phyloP scores from a whole-genome alignment of 2,329 filamentous ascomycete species.

The Rosellinia necatrix region DNA sequence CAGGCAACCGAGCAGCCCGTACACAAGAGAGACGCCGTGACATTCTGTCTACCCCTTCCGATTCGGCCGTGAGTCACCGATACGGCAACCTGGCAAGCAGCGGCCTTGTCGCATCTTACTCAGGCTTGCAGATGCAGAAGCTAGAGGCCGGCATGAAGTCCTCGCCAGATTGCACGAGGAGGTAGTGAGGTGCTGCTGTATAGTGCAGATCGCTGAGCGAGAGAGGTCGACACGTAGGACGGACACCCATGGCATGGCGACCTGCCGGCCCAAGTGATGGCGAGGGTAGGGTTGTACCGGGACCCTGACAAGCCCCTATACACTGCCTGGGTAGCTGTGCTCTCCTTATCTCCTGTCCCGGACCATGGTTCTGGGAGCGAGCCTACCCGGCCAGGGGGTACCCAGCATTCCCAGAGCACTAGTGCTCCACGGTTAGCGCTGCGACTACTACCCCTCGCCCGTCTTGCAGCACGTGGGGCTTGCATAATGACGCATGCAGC shows the following conservation, averaged over 20 bases:
- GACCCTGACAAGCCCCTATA: too few relatives aligned
- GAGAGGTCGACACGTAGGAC: background rate
- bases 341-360: too few relatives aligned
- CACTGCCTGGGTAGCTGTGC: too few relatives aligned
- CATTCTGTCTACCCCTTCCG: background rate
- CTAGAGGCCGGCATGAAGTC: slow-evolving; percentile 1
- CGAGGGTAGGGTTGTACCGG: too few relatives aligned
- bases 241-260: too few relatives aligned
- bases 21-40: background rate
- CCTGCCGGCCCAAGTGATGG: too few relatives aligned
- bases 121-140: slow-evolving; percentile 28
- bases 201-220: background rate
- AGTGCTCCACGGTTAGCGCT: background rate
- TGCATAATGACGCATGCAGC: slow-evolving; percentile 27
- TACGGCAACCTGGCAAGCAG: slow-evolving; percentile 14
- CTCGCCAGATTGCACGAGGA: background rate
- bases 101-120: slow-evolving; percentile 28
- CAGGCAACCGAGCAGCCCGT: background rate
- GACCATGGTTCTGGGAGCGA: too few relatives aligned
- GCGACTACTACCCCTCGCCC: background rate
- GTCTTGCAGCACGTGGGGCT: slow-evolving; percentile 24
- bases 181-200: slow-evolving; percentile 8
- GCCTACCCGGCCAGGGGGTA: too few relatives aligned
- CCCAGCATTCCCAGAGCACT: background rate
- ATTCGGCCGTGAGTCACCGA: slow-evolving; percentile 22